Base-by-base conservation (phyloP, 1,139 yeast genomes). In the Suhomyces yuchorum region DNA sequence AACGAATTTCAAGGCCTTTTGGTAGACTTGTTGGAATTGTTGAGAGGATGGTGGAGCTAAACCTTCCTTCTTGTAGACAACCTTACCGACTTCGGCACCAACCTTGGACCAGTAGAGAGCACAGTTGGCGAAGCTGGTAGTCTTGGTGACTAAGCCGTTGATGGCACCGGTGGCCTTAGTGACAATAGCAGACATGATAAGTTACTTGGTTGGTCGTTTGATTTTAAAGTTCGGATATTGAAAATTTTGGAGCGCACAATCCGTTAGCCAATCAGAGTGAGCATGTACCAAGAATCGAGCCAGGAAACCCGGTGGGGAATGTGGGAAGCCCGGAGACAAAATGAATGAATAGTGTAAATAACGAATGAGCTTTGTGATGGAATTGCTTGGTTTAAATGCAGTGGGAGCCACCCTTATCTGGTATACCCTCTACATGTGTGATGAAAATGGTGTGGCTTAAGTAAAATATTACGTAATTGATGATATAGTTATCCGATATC, bases 51-150 rank as follows among this genome's bases (percentile, higher is more conserved):
- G 99, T 57, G 98, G 98, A 54, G 96, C 89, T 63, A 93, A 78
- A 55, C 92, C 96, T 77, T 93, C 99, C 71, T 87, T 86, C 65
- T 85, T 75, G 81, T 91, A 92, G 54, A 93, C 88, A 68, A 87
- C 87, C 76, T 92, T 93, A 52, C 91, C 88, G 59, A 93, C 72
- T 75, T 93, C 97, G 57, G 82, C 89, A 51, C 84, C 77, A 53
- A 93, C 98, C 77, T 92, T 93, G 60, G 88, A 74, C 91, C 96
- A 93, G 85, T 90, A 93, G 48, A 84, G 70, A 49, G 89, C 75
- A 54, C 74, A 65, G 68, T 82, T 77, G 56, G 72, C 67, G 37
- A 68, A 57, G 57, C 68, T 67, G 51, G 75, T 68, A 51, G 78
- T 59, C 62, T 70, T 74, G 60, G 71, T 56, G 51, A 72, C 68